Conservation (phyloP, 1,139 yeast species). For the Kurtzmaniella quercitrusa region DNA sequence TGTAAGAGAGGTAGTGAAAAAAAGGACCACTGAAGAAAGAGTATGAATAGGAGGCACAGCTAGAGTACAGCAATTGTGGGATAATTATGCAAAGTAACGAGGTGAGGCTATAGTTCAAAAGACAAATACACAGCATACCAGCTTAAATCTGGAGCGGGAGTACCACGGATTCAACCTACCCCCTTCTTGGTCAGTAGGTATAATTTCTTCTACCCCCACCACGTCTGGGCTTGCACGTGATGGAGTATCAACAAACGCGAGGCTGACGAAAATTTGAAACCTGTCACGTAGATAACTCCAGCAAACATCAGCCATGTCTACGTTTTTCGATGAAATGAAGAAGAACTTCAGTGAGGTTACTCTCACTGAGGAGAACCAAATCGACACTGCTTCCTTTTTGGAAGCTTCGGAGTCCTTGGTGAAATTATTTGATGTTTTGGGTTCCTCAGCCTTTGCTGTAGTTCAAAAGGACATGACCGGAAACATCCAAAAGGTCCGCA, state of each 20-base stretch:
- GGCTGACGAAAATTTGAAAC: not conserved
- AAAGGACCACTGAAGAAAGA: no score
- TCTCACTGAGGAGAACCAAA: constrained; percentile 50
- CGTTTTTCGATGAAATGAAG: constrained; percentile 78
- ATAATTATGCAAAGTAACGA: no score
- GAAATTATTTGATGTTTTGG: constrained; percentile 76
- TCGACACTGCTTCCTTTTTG: constrained; percentile 70
- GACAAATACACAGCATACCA: no score
- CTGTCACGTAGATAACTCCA: not conserved
- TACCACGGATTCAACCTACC: no score
- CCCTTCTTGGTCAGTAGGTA: not conserved
- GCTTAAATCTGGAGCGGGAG: no score
- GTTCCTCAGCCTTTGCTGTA: constrained; percentile 78
- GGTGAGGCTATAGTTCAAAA: no score
- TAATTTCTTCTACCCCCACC: no score
- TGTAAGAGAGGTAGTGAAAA: no score
- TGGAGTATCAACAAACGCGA: not conserved
- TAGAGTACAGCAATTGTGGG: no score
- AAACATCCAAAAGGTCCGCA: constrained; percentile 71
- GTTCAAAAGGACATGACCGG: constrained; percentile 91
- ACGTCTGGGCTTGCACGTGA: not conserved
- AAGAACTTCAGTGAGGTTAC: constrained; percentile 74
- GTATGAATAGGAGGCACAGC: no score
- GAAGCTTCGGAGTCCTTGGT: constrained; percentile 84
- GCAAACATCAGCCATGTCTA: constrained; percentile 38